Conservation (phyloP, 805 yeast genomes). For the Wickerhamiella spandovensis region DNA sequence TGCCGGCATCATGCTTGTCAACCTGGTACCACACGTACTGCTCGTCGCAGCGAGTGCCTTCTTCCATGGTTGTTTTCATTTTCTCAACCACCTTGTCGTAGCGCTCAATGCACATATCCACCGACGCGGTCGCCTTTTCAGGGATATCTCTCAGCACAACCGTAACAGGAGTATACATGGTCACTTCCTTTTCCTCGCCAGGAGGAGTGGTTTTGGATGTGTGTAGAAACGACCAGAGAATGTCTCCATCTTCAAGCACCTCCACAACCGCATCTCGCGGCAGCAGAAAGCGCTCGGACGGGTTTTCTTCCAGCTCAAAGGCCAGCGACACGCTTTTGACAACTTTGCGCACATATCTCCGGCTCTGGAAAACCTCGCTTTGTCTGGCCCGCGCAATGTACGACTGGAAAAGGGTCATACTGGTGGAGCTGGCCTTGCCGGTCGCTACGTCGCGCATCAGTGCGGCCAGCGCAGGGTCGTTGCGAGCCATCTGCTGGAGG, state of each 20-base stretch:
- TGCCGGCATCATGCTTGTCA: conserved; percentile 21
- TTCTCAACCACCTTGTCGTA: conserved; percentile 39
- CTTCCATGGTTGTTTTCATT: conserved; percentile 48
- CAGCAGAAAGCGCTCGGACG: conserved; percentile 55
- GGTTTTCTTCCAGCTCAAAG: conserved; percentile 73
- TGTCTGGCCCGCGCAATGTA: conserved; percentile 62
- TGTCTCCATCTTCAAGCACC: conserved; percentile 21
- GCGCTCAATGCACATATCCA: conserved; percentile 51
- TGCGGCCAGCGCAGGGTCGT: conserved; percentile 49
- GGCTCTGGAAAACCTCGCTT: conserved; percentile 3
- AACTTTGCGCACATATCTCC: conserved; percentile 8
- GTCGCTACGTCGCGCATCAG: conserved; percentile 80
- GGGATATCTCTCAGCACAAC: conserved; percentile 56
- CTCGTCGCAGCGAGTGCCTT: conserved; percentile 47
- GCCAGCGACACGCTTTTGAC: conserved; percentile 26
- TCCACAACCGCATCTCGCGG: conserved; percentile 74
- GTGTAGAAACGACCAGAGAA: conserved; percentile 28
- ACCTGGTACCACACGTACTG: conserved; percentile 74
- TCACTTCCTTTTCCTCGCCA: conserved; percentile 10
- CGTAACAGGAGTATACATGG: conserved; percentile 45
- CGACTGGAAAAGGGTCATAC: conserved; percentile 65
- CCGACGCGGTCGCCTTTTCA: conserved; percentile 45
- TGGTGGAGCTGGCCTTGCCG: conserved; percentile 59
- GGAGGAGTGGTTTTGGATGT: conserved; percentile 10
- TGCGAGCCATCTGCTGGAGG: conserved; percentile 67